phyloP scores from a whole-genome alignment of 2,329 filamentous ascomycete species.

The Chaetomiaceae sp. region DNA sequence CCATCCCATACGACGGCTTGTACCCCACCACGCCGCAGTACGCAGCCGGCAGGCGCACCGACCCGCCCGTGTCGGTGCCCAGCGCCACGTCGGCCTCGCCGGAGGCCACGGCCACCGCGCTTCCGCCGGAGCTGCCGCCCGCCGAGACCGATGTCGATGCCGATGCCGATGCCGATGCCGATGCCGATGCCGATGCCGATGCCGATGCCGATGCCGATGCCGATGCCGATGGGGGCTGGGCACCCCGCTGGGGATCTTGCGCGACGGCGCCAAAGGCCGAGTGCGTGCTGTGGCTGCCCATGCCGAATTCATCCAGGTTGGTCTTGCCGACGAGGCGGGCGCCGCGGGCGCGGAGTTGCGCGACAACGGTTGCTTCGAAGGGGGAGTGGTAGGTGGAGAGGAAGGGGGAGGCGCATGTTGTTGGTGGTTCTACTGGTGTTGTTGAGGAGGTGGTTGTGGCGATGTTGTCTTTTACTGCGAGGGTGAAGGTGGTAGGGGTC shows the following conservation, averaged over 20 bases:
- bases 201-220: no score
- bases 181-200: no score
- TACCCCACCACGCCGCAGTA: conserved; percentile 81
- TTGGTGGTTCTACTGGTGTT: conserved; percentile 62
- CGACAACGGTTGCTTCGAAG: conserved; percentile 77
- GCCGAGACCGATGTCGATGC: conserved; percentile 56
- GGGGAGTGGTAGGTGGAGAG: conserved; percentile 68
- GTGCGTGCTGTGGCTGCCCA: conserved; percentile 35
- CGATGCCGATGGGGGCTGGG: no score
- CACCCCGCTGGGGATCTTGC: conserved; percentile 12
- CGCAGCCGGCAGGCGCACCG: conserved; percentile 79
- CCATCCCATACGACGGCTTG: conserved; percentile 85
- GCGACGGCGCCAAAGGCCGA: conserved; percentile 29
- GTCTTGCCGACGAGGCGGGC: conserved; percentile 71
- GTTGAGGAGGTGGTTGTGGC: conserved; percentile 71
- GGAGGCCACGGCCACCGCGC: conserved; percentile 74
- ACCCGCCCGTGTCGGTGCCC: conserved; percentile 91
- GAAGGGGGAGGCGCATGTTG: conserved; percentile 78
- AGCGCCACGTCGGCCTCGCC: conserved; percentile 60
- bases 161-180: no score
- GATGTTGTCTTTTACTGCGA: conserved; percentile 77
- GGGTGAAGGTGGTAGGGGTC: conserved; percentile 32
- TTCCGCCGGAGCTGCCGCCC: conserved; percentile 90
- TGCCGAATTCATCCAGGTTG: conserved; percentile 70
- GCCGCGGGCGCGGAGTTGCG: conserved; percentile 59